Conservation (phyloP, 2,329 filamentous ascomycete species). For the Thermomyces lanuginosus region DNA sequence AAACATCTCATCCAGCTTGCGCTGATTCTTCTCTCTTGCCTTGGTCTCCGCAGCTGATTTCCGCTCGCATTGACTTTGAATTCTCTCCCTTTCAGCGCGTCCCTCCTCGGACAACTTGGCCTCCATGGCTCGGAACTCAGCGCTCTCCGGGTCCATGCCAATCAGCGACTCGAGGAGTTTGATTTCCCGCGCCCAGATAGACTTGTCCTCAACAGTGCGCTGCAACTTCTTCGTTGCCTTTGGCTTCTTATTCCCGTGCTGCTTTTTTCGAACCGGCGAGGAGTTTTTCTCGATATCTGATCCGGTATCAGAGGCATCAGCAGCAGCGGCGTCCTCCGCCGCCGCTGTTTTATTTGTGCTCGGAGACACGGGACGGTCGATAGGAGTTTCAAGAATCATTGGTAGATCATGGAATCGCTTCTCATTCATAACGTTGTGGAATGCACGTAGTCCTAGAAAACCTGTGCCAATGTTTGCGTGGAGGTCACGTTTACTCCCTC, state of each 20-base stretch:
- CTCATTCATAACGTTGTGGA: conserved; percentile 82
- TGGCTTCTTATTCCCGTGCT: conserved; percentile 12
- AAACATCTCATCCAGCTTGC: conserved; percentile 21
- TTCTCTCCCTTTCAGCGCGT: conserved; percentile 51
- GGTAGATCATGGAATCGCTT: conserved; percentile 59
- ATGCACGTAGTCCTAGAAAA: conserved; percentile 76
- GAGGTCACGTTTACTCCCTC: conserved; percentile 65
- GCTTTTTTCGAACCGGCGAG: too few species aligned
- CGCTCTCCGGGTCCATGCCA: conserved; percentile 60
- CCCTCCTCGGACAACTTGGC: conserved; percentile 51
- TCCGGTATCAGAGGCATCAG: conserved; percentile 8
- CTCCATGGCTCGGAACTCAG: conserved; percentile 54
- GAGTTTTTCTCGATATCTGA: conserved; percentile 3
- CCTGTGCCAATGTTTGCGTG: conserved; percentile 96
- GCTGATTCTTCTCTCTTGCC: conserved; percentile 27
- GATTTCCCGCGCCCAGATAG: conserved; percentile 84
- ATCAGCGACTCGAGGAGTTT: conserved; percentile 82
- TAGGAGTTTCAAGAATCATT: conserved; percentile 93
- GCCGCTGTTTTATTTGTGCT: conserved; percentile 7
- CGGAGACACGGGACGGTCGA: conserved; percentile 44
- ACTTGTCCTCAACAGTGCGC: conserved; percentile 52
- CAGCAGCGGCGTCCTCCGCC: conserved; percentile 9
- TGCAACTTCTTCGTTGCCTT: conserved; percentile 9
- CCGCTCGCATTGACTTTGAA: conserved; percentile 63
- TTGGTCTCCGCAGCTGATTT: conserved; percentile 46